These are phyloP conservation scores for Periconia macrospinosa DNA, from an alignment of 2,329 filamentous ascomycete species.

Conservation along the genomic window DNA sequence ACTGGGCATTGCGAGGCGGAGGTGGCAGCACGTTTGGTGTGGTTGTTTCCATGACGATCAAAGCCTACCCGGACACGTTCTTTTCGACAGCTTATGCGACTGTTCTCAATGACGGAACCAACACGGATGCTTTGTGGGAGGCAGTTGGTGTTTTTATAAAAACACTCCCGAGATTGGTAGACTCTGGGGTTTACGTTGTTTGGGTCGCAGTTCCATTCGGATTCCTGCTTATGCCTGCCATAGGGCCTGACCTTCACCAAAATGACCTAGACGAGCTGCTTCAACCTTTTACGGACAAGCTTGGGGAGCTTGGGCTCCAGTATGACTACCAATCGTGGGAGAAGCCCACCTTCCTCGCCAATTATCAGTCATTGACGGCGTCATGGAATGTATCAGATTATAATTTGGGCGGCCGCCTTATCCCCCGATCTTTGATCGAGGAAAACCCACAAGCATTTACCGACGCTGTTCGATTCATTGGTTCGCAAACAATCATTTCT, in stretches of 20 bases:
- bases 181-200: background rate
- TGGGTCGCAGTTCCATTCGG: background rate
- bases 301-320: background rate
- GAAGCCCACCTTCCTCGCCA: conserved; percentile 3
- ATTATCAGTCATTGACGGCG: conserved; percentile 5
- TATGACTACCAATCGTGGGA: conserved; percentile 6
- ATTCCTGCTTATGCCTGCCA: conserved; percentile 3
- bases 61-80: conserved; percentile 5
- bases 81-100: conserved; percentile 4
- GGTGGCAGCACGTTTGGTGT: conserved; percentile 19
- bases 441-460: conserved; percentile 2
- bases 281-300: conserved; percentile 1
- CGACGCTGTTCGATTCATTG: background rate
- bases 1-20: conserved; percentile 27
- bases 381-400: conserved; percentile 5
- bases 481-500: background rate
- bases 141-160: no score
- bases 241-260: conserved; percentile 1
- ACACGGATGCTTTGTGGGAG: background rate
- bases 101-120: conserved; percentile 1
- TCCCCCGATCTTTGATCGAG: conserved; percentile 6
- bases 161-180: conserved; percentile 1
- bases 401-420: conserved; percentile 3
- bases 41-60: conserved; percentile 18
- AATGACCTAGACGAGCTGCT: conserved; percentile 2